Evolutionary conservation across 2,329 filamentous ascomycete species (phyloP).

Genomic region (Talaromyces sp.): DNA sequence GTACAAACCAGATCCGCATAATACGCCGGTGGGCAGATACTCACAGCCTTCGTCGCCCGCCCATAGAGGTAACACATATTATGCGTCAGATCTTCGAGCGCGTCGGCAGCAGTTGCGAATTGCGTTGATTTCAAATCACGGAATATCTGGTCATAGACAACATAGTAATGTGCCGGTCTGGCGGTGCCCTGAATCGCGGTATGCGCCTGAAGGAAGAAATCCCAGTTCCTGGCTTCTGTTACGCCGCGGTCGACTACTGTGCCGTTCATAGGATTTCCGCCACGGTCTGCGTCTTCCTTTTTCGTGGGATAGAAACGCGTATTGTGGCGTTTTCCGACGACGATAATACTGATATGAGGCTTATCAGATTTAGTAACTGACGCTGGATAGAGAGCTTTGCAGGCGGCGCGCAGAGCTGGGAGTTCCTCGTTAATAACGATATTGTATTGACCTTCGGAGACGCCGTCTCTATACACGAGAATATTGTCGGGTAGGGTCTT

Average conservation of each 20-base stretch:
- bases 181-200: constrained; percentile 76
- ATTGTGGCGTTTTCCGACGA: constrained; percentile 85
- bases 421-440: constrained; percentile 67
- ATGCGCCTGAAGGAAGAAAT: constrained; percentile 82
- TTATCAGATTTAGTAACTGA: constrained; percentile 42
- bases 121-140: constrained; percentile 16
- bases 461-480: constrained; percentile 80
- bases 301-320: constrained; percentile 75
- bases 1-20: constrained; percentile 84
- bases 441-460: constrained; percentile 78
- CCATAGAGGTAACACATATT: constrained; percentile 78
- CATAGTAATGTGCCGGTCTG: constrained; percentile 77
- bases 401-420: constrained; percentile 52
- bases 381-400: constrained; percentile 53
- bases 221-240: constrained; percentile 68
- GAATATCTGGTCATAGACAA: constrained; percentile 66
- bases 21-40: constrained; percentile 80
- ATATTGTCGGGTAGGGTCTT: constrained; percentile 63
- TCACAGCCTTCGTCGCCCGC: constrained; percentile 78
- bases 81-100: constrained; percentile 68
- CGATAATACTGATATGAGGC: constrained; percentile 65
- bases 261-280: constrained; percentile 65
- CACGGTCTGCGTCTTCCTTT: constrained; percentile 46
- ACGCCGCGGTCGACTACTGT: constrained; percentile 82
- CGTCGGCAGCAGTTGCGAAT: constrained; percentile 52